Percentiles rank a stretch among this genome's conserved stretches.
Conservation (phyloP, 257 asterid species). For the Fraxinus cuspidata region DNA sequence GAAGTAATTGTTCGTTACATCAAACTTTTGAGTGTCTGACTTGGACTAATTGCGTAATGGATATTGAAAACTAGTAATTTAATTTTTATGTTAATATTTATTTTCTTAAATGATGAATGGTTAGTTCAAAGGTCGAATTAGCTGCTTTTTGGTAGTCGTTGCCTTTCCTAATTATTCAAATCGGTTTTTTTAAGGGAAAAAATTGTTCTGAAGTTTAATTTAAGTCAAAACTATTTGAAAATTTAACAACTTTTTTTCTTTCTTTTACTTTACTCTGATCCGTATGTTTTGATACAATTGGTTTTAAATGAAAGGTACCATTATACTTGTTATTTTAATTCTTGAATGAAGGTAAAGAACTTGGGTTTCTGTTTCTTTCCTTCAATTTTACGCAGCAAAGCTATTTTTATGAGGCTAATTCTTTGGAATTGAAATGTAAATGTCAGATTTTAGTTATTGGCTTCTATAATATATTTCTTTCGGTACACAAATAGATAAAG, state of each 20-base stretch:
- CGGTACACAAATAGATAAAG: not conserved
- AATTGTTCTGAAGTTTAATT: not conserved
- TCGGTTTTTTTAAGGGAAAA: not conserved
- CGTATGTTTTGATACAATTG: not conserved
- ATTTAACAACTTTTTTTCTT: too few relatives aligned
- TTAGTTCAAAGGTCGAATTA: not conserved
- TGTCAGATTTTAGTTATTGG: not conserved
- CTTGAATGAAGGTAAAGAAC: not conserved
- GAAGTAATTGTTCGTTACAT: not conserved
- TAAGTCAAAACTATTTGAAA: not conserved
- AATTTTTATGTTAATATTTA: not conserved
- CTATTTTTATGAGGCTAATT: not conserved
- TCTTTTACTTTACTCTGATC: not conserved
- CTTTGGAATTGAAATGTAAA: not conserved
- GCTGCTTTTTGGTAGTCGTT: not conserved
- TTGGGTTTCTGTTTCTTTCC: not conserved
- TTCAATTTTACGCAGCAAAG: not conserved
- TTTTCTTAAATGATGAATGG: not conserved
- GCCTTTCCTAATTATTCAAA: not conserved
- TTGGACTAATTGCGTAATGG: not conserved
- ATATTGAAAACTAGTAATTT: not conserved
- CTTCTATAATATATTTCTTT: not conserved
- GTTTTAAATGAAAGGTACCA: not conserved
- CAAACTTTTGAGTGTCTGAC: slow-evolving; percentile 6
- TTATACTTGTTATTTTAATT: not conserved